Evolutionary conservation across 106 monocot genomes (phyloP).

Genomic region (Hemerocallis citrina): DNA sequence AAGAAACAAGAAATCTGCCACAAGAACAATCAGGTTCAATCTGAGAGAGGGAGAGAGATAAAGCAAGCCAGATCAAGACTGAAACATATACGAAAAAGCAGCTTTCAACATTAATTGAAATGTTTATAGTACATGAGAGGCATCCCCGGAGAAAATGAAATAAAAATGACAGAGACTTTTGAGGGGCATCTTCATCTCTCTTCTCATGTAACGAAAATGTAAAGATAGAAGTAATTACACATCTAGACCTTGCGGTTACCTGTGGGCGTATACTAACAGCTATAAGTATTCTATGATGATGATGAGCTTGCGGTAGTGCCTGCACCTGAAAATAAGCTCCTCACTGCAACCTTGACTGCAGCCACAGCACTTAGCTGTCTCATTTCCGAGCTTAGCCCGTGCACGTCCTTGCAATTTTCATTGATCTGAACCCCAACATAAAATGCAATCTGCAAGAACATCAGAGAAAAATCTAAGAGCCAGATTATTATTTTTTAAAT

Average conservation of each 20-base stretch:
- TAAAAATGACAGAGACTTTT: neutral
- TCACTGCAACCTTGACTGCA: slow-evolving; percentile 81
- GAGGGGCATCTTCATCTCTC: neutral
- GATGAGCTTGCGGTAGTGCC: slow-evolving; percentile 33
- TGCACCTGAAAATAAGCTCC: slow-evolving; percentile 39
- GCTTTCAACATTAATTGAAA: too few species aligned
- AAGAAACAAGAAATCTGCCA: too few species aligned
- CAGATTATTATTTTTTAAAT: neutral
- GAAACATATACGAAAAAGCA: too few species aligned
- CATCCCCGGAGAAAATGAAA: too few species aligned
- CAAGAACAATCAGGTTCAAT: too few species aligned
- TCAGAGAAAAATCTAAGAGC: neutral
- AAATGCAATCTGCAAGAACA: slow-evolving; percentile 56
- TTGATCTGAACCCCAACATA: slow-evolving; percentile 62
- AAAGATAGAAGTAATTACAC: slow-evolving; percentile 8
- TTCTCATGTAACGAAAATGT: neutral
- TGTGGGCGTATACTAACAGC: slow-evolving; percentile 5
- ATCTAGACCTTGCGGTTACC: slow-evolving; percentile 6
- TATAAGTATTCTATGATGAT: slow-evolving; percentile 12
- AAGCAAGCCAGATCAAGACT: too few species aligned
- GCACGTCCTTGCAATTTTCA: slow-evolving; percentile 38
- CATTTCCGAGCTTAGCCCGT: slow-evolving; percentile 54
- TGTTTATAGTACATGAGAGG: too few species aligned
- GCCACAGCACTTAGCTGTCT: slow-evolving; percentile 64
- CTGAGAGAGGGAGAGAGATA: too few species aligned